phyloP scores from a whole-genome alignment of 2,329 filamentous ascomycete species.

The Aspergillus tubingensis region DNA sequence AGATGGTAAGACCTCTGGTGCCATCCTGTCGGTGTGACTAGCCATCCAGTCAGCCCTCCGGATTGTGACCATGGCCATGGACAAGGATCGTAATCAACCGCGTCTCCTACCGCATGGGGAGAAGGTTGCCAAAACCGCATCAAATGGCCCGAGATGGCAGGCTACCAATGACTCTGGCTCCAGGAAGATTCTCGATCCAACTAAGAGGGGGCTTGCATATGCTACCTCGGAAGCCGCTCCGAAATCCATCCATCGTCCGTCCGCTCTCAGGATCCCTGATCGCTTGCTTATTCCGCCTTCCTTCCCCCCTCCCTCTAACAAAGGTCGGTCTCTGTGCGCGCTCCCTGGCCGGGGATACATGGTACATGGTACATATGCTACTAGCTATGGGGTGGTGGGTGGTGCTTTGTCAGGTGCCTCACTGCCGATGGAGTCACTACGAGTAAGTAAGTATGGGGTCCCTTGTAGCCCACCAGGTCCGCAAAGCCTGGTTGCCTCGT shows the following conservation, averaged over 20 bases:
- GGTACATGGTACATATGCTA: slow-evolving; percentile 3
- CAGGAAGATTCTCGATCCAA: slow-evolving; percentile 21
- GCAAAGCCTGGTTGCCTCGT: not conserved
- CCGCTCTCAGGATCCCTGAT: not conserved
- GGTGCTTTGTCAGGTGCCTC: not conserved
- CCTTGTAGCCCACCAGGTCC: not conserved
- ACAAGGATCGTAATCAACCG: slow-evolving; percentile 3
- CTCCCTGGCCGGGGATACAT: not conserved
- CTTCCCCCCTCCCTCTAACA: not conserved
- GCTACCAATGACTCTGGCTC: not conserved
- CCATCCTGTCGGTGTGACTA: not conserved
- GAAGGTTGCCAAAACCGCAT: not conserved
- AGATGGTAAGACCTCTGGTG: slow-evolving; percentile 7
- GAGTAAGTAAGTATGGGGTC: not conserved
- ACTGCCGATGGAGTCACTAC: not conserved
- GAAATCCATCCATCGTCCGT: slow-evolving; percentile 16
- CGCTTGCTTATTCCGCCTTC: slow-evolving; percentile 1
- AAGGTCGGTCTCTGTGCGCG: not conserved
- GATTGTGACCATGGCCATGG: slow-evolving; percentile 3
- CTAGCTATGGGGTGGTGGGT: not conserved
- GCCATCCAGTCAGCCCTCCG: slow-evolving; percentile 1
- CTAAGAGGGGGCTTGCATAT: slow-evolving; percentile 25
- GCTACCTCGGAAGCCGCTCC: slow-evolving; percentile 24
- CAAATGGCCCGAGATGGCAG: slow-evolving; percentile 2
- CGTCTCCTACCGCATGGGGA: not conserved